Evolutionary conservation across 805 yeast species (phyloP).

Genomic region (Maudiozyma turicensis): DNA sequence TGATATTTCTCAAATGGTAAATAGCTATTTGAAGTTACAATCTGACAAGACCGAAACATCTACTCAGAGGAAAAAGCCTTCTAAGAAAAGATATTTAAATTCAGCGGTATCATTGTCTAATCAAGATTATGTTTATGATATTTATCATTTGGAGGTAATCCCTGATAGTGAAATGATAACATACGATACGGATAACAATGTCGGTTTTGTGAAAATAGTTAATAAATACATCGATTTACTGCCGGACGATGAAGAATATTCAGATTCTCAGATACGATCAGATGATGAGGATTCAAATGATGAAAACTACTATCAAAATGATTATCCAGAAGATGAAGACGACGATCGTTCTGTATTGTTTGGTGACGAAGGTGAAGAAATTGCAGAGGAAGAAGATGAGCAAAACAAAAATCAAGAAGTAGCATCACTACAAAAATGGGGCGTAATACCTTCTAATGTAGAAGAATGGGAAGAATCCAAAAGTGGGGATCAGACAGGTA

Average conservation of each 20-base stretch:
- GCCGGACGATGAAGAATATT: conserved; percentile 31
- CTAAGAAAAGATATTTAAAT: conserved; percentile 14
- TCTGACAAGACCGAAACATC: conserved; percentile 22
- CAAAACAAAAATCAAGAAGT: not conserved
- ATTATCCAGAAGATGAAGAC: conserved; percentile 91
- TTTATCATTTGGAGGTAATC: conserved; percentile 59
- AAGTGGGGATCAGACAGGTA: not conserved
- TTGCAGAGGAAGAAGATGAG: conserved; percentile 29
- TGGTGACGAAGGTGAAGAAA: conserved; percentile 31
- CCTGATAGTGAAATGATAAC: conserved; percentile 41
- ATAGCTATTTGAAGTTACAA: conserved; percentile 40
- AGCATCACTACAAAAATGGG: not conserved
- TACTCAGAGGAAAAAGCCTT: conserved; percentile 18
- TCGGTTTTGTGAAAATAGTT: conserved; percentile 36
- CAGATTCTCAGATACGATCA: conserved; percentile 35
- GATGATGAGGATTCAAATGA: conserved; percentile 86
- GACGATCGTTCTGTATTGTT: conserved; percentile 37
- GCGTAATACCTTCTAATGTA: conserved; percentile 1
- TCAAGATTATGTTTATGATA: conserved; percentile 86
- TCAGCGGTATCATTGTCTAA: conserved; percentile 15
- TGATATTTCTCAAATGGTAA: conserved; percentile 68
- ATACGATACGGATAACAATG: conserved; percentile 23
- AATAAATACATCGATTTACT: conserved; percentile 30
- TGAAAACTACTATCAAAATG: conserved; percentile 84
- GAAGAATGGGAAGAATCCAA: conserved; percentile 1